Evolutionary conservation across 2,329 filamentous ascomycete species (phyloP).

Genomic region (Trichoderma asperellum): DNA sequence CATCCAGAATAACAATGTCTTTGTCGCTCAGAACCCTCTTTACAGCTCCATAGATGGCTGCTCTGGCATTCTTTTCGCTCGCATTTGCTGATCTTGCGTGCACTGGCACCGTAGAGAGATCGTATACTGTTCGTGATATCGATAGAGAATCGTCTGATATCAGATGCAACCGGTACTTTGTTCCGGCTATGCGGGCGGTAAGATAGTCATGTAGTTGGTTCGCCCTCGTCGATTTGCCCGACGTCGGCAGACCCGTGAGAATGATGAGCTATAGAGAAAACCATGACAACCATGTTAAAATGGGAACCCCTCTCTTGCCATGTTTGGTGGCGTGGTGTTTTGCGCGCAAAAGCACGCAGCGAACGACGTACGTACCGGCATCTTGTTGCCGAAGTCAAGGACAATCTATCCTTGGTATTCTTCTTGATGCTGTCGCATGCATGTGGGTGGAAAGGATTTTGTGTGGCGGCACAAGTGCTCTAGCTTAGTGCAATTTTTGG

Average conservation of each 20-base stretch:
- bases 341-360: constrained; percentile 1
- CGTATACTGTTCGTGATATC: constrained; percentile 72
- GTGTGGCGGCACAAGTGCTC: constrained; percentile 9
- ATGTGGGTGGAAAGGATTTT: constrained; percentile 23
- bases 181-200: constrained; percentile 55
- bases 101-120: constrained; percentile 60
- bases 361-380: constrained; percentile 30
- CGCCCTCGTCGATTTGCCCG: constrained; percentile 69
- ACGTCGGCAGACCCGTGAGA: constrained; percentile 68
- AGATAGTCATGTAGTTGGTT: constrained; percentile 69
- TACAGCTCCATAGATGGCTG: constrained; percentile 74
- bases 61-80: constrained; percentile 80
- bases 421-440: constrained; percentile 3
- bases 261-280: constrained; percentile 61
- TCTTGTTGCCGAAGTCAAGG: constrained; percentile 25
- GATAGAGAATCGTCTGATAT: constrained; percentile 74
- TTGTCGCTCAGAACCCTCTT: constrained; percentile 73
- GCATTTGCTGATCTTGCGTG: constrained; percentile 72
- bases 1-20: constrained; percentile 79
- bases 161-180: constrained; percentile 69
- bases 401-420: neutral
- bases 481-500: constrained; percentile 6
- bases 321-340: constrained; percentile 8
- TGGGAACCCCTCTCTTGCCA: constrained; percentile 2
- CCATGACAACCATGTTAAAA: constrained; percentile 12